Conservation (phyloP, 768 basidiomycete genomes). For the Amanita polypyramis region DNA sequence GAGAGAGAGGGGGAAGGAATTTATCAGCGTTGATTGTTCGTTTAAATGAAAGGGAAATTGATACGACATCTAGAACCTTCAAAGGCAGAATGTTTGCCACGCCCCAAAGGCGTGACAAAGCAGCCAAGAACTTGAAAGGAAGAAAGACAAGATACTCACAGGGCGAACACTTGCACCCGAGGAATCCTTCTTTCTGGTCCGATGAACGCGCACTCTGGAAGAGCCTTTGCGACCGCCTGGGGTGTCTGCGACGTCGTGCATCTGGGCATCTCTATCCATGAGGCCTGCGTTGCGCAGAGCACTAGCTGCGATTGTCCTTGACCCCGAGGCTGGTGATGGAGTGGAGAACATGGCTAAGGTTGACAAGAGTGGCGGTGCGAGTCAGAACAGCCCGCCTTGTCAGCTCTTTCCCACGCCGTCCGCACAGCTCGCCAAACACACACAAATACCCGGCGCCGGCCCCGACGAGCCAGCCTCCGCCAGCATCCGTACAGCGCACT, state of each 20-base stretch:
- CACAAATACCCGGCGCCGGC: background rate
- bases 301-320: conserved; percentile 46
- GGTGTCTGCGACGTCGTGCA: conserved; percentile 61
- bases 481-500: too few species aligned
- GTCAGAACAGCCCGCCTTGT: background rate
- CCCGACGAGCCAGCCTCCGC: too few species aligned
- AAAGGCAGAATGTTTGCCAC: background rate
- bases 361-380: conserved; percentile 5
- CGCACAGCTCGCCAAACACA: conserved; percentile 1
- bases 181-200: conserved; percentile 44
- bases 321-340: conserved; percentile 46
- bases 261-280: conserved; percentile 65
- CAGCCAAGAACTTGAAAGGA: conserved; percentile 18
- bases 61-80: background rate
- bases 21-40: conserved; percentile 5
- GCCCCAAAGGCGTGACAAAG: background rate
- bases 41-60: background rate
- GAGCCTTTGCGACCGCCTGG: conserved; percentile 66
- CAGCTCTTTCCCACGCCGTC: background rate
- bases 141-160: conserved; percentile 51
- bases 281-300: conserved; percentile 65
- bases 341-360: conserved; percentile 43
- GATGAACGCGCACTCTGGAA: conserved; percentile 51
- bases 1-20: conserved; percentile 16
- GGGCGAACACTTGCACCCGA: conserved; percentile 32